These are phyloP conservation scores for Linderniella brevidens DNA, from an alignment of 257 asterid species.

Conservation along the genomic window DNA sequence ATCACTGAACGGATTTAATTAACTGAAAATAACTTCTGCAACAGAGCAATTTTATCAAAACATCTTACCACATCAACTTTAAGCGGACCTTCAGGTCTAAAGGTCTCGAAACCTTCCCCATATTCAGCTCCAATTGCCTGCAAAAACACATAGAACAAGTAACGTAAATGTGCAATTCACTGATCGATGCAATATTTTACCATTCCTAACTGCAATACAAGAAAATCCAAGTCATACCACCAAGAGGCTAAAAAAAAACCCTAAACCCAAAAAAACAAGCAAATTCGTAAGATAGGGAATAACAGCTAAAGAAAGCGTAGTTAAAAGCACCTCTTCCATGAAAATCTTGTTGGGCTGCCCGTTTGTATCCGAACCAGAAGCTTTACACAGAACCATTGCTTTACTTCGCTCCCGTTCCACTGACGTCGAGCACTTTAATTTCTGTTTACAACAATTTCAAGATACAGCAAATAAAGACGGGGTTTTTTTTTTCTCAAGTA, in stretches of 20 bases:
- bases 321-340: conserved; percentile 58
- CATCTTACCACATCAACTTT: conserved; percentile 80
- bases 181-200: neutral
- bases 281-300: neutral
- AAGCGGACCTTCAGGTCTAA: conserved; percentile 79
- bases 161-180: neutral
- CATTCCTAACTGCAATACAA: neutral
- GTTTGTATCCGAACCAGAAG: conserved; percentile 35
- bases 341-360: conserved; percentile 41
- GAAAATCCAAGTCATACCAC: neutral
- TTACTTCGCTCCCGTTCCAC: conserved; percentile 16
- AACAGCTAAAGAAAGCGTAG: conserved; percentile 1
- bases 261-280: neutral
- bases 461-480: conserved; percentile 4
- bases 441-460: conserved; percentile 18
- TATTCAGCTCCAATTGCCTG: conserved; percentile 99
- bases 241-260: neutral
- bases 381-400: conserved; percentile 19
- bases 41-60: too few species aligned
- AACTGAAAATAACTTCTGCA: too few species aligned
- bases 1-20: too few species aligned
- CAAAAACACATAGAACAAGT: neutral
- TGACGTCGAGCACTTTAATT: conserved; percentile 26
- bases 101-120: conserved; percentile 96
- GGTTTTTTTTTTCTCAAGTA: neutral